Conservation (phyloP, 345 rosid genomes). For the Turnera subulata region DNA sequence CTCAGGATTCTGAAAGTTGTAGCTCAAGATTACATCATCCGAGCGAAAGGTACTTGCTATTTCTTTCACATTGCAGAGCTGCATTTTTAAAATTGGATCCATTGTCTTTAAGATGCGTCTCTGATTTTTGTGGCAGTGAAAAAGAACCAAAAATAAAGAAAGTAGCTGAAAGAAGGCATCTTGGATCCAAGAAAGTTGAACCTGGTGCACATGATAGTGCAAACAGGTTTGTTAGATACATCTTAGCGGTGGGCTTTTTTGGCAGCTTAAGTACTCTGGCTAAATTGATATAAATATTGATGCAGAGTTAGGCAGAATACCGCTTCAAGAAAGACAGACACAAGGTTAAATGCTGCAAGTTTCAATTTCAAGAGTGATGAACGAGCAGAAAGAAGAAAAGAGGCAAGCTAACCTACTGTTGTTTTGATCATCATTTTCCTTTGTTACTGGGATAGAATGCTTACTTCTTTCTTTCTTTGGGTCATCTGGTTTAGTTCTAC, state of each 20-base stretch:
- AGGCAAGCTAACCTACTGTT: constrained; percentile 40
- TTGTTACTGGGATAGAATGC: neutral
- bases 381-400: constrained; percentile 80
- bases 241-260: neutral
- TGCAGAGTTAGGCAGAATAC: constrained; percentile 42
- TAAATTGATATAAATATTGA: neutral
- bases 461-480: constrained; percentile 6
- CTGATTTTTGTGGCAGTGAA: constrained; percentile 35
- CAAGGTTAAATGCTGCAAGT: constrained; percentile 30
- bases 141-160: constrained; percentile 42
- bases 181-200: constrained; percentile 35
- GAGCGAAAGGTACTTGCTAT: constrained; percentile 43
- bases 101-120: constrained; percentile 4
- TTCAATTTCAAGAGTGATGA: constrained; percentile 63
- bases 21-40: constrained; percentile 31
- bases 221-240: constrained; percentile 40
- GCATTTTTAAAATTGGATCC: constrained; percentile 5
- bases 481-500: constrained; percentile 41
- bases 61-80: constrained; percentile 11
- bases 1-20: constrained; percentile 38
- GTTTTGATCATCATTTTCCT: neutral
- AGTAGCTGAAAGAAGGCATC: constrained; percentile 34
- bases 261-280: too few species aligned
- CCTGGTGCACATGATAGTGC: constrained; percentile 31
- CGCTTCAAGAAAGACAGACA: constrained; percentile 38